A percentile compares a stretch with the other conserved stretches of the same genome.
Evolutionary conservation across 78 protist species (phyloP).

Genomic region (Dictyostelium capitatum): DNA sequence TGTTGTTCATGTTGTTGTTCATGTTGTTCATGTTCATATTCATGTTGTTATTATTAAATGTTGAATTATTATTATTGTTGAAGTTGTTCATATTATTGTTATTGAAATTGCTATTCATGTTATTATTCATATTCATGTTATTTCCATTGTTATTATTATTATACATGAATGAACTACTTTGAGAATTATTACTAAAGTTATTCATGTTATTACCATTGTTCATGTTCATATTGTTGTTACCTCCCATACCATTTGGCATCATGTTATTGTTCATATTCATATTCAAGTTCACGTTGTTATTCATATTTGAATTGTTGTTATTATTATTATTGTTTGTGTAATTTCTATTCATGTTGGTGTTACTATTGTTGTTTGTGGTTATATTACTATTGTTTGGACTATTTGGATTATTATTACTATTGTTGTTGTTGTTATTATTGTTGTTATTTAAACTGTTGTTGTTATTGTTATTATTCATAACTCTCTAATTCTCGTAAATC

Average conservation of each 20-base stretch:
- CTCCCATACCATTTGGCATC: not conserved
- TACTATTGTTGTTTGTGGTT: not conserved
- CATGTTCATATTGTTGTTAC: slow-evolving; percentile 1
- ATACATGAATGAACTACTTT: too few relatives aligned
- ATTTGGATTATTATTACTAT: not conserved
- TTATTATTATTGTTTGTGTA: not conserved
- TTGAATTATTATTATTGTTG: not conserved
- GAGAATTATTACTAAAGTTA: too few relatives aligned
- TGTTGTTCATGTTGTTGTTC: not conserved
- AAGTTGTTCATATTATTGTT: not conserved
- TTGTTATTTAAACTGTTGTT: not conserved
- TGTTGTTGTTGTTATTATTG: not conserved
- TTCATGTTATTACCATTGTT: not conserved
- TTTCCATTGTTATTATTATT: not conserved
- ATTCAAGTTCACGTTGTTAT: not conserved
- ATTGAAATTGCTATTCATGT: not conserved
- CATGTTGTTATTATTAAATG: not conserved
- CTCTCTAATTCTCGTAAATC: too few relatives aligned
- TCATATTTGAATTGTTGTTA: not conserved
- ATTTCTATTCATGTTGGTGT: not conserved
- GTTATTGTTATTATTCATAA: slow-evolving; percentile 1
- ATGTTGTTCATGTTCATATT: not conserved
- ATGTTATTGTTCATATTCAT: not conserved
- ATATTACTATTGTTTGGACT: not conserved
- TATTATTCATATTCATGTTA: not conserved